A percentile compares a stretch with the other conserved stretches of the same genome.
Conservation (phyloP, 495 filamentous ascomycete genomes). For the Aspergillus sparsus region DNA sequence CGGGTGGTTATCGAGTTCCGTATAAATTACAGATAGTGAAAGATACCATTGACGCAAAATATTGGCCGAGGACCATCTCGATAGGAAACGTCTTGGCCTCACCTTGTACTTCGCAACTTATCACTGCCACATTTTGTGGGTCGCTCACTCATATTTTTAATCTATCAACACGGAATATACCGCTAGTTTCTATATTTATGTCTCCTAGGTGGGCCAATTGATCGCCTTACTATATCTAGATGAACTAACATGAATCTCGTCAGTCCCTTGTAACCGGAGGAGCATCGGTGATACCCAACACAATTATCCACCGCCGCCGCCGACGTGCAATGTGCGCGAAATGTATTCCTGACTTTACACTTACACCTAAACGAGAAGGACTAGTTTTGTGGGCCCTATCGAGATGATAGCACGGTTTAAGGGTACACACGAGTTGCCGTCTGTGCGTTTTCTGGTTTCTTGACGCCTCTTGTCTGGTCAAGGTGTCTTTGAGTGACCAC, state of each 20-base stretch:
- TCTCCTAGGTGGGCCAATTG: not conserved
- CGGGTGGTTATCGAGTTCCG: constrained; percentile 27
- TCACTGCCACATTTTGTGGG: not conserved
- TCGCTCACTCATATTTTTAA: too few relatives aligned
- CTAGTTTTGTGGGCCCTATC: not conserved
- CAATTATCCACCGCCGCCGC: too few relatives aligned
- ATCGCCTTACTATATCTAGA: not conserved
- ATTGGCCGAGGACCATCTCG: constrained; percentile 3
- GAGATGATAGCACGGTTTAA: constrained; percentile 24
- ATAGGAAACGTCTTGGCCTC: not conserved
- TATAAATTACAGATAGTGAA: constrained; percentile 11
- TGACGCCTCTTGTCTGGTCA: constrained; percentile 16
- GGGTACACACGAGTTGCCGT: constrained; percentile 4
- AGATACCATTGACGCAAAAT: not conserved
- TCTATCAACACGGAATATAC: not conserved
- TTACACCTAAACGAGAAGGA: constrained; percentile 14
- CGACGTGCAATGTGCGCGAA: constrained; percentile 22
- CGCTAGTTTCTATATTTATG: not conserved
- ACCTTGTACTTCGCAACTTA: not conserved
- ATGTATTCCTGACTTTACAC: constrained; percentile 2
- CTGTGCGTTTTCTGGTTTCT: constrained; percentile 16
- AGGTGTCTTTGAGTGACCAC: constrained; percentile 10
- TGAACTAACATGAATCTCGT: not conserved
- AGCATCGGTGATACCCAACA: not conserved
- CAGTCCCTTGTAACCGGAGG: not conserved